Percentiles rank a stretch among this genome's conserved stretches.
Conservation (phyloP, 345 rosid species). For the Cardamine chenopodiifolia region DNA sequence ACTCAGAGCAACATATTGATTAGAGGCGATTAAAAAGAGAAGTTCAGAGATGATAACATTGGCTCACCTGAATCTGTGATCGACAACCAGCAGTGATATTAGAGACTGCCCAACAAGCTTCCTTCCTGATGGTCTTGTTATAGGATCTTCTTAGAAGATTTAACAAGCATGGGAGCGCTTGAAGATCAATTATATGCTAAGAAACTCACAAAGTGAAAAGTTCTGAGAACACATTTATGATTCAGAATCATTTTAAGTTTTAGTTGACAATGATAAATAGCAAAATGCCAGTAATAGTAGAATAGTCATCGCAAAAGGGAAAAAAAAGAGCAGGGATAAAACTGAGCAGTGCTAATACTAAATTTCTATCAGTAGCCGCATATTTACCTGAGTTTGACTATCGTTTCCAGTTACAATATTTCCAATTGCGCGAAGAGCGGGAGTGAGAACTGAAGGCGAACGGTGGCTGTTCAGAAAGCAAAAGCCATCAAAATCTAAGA, state of each 20-base stretch:
- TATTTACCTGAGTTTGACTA: slow-evolving; percentile 43
- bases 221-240: slow-evolving; percentile 18
- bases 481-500: slow-evolving; percentile 30
- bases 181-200: slow-evolving; percentile 45
- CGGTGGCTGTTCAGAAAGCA: slow-evolving; percentile 44
- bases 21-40: slow-evolving; percentile 8
- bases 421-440: slow-evolving; percentile 46
- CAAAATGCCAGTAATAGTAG: slow-evolving; percentile 8
- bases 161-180: slow-evolving; percentile 45
- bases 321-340: background rate
- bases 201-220: slow-evolving; percentile 7
- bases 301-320: background rate
- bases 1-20: background rate
- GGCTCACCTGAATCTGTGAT: slow-evolving; percentile 45
- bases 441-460: slow-evolving; percentile 36
- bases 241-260: background rate
- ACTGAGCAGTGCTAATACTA: background rate
- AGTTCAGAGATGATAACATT: slow-evolving; percentile 2
- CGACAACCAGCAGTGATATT: slow-evolving; percentile 53
- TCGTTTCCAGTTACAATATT: slow-evolving; percentile 45
- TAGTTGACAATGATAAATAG: background rate
- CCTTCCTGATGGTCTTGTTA: slow-evolving; percentile 47
- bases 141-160: slow-evolving; percentile 39
- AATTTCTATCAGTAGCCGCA: background rate
- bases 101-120: slow-evolving; percentile 46